Conservation (phyloP, 441 rosid genomes). For the Euphorbia schlechtendalii region DNA sequence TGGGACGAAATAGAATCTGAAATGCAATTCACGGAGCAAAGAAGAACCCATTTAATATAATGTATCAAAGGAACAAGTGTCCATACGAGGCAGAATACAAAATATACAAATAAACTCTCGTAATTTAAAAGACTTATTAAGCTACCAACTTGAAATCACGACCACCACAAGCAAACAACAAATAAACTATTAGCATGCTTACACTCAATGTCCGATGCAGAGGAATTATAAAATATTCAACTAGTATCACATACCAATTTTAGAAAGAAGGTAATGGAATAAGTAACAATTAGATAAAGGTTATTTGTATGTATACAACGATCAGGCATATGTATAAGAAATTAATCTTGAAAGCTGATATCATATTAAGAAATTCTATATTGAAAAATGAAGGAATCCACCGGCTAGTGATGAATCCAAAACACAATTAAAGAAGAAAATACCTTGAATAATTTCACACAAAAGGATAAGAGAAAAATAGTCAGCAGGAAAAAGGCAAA, state of each 20-base stretch:
- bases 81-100: neutral
- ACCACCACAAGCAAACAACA: neutral
- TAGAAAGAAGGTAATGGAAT: no score
- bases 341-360: no score
- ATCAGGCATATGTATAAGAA: no score
- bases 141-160: neutral
- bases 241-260: neutral
- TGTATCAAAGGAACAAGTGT: no score
- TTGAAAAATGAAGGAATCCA: no score
- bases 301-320: no score
- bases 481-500: neutral
- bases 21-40: neutral
- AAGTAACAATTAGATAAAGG: no score
- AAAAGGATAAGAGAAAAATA: conserved; percentile 1
- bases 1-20: neutral
- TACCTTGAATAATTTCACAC: neutral
- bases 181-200: neutral
- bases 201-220: neutral
- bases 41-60: neutral
- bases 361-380: no score
- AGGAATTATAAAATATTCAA: no score
- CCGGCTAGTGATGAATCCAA: conserved; percentile 1
- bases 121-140: neutral
- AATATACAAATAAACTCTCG: neutral
- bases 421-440: neutral